Conservation (phyloP, 2,329 filamentous ascomycete genomes). For the Aspergillus caelatus region DNA sequence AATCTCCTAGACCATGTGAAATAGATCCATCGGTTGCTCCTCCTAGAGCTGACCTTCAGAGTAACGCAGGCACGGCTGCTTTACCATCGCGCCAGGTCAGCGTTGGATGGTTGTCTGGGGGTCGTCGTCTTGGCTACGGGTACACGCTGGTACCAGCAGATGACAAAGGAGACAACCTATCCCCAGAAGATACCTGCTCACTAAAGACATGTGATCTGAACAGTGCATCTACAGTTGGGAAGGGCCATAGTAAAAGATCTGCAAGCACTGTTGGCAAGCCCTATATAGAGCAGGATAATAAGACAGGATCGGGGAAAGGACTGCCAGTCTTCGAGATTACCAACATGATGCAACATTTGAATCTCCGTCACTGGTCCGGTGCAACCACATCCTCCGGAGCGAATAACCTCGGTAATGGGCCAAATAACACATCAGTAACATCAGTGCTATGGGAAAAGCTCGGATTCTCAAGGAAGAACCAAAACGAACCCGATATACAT, state of each 20-base stretch:
- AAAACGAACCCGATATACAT: slow-evolving; percentile 2
- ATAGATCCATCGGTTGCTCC: slow-evolving; percentile 13
- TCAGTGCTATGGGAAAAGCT: slow-evolving; percentile 25
- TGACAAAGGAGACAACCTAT: slow-evolving; percentile 17
- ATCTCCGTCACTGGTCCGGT: slow-evolving; percentile 17
- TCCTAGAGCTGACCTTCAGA: background rate
- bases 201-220: background rate
- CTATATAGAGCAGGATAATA: slow-evolving; percentile 3
- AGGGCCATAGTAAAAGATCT: background rate
- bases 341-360: slow-evolving; percentile 16
- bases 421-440: slow-evolving; percentile 14
- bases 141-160: slow-evolving; percentile 37
- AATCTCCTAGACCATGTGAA: slow-evolving; percentile 38
- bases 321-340: slow-evolving; percentile 16
- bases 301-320: slow-evolving; percentile 5
- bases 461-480: slow-evolving; percentile 14
- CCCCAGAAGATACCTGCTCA: background rate
- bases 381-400: slow-evolving; percentile 12
- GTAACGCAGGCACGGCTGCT: slow-evolving; percentile 5
- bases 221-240: slow-evolving; percentile 1
- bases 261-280: background rate
- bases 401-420: slow-evolving; percentile 15
- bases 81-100: slow-evolving; percentile 37
- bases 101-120: slow-evolving; percentile 46
- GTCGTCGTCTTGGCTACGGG: slow-evolving; percentile 43